phyloP scores from a whole-genome alignment of 768 basidiomycete species.

The Mycena polygramma region DNA sequence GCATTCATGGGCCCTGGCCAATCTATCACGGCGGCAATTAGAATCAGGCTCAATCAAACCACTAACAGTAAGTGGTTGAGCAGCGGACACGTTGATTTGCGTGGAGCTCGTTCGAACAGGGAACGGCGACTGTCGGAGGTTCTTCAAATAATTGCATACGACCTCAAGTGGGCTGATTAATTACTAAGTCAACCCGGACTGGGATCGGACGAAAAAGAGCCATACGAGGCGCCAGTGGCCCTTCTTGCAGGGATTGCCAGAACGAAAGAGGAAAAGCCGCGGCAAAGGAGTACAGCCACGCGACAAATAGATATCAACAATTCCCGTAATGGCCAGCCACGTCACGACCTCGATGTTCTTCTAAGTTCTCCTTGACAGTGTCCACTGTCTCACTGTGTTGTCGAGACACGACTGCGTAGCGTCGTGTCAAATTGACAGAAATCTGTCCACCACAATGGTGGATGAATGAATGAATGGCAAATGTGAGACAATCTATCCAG shows the following conservation, averaged over 20 bases:
- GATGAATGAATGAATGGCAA: not conserved
- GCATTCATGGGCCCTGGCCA: not conserved
- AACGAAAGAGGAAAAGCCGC: conserved; percentile 18
- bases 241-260: not conserved
- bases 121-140: not conserved
- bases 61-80: not conserved
- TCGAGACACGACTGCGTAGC: not conserved
- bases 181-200: not conserved
- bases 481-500: not conserved
- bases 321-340: not conserved
- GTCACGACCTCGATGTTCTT: conserved; percentile 1
- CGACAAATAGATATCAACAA: not conserved
- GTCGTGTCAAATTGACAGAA: not conserved
- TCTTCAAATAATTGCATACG: not conserved
- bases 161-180: not conserved
- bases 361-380: not conserved
- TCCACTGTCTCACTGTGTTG: too few species aligned
- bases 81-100: not conserved
- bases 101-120: not conserved
- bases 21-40: not conserved
- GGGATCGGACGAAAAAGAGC: not conserved
- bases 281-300: not conserved
- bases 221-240: not conserved
- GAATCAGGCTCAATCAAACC: conserved; percentile 1
- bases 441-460: not conserved